A percentile compares a stretch with the other conserved stretches of the same genome.
phyloP scores from a whole-genome alignment of 2,329 filamentous ascomycete genomes.

The Beauveria pseudobassiana region DNA sequence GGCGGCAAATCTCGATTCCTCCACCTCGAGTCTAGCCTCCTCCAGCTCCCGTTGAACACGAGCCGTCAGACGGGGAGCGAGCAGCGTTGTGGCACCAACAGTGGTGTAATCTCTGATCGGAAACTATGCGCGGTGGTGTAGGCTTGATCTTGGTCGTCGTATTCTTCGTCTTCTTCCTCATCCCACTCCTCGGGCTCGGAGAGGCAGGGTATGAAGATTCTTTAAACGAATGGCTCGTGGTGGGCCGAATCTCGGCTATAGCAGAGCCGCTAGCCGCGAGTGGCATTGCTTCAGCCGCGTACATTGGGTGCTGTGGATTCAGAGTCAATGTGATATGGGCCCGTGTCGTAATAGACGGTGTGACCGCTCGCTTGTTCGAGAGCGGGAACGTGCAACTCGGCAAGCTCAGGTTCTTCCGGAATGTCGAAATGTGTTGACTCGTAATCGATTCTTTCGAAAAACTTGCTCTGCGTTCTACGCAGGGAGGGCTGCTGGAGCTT shows the following conservation, averaged over 20 bases:
- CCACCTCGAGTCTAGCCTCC: slow-evolving; percentile 55
- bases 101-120: slow-evolving; percentile 56
- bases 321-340: slow-evolving; percentile 19
- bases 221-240: slow-evolving; percentile 3
- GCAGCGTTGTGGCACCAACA: slow-evolving; percentile 45
- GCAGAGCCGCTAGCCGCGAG: neutral
- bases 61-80: slow-evolving; percentile 65
- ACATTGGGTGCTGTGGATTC: slow-evolving; percentile 16
- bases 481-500: slow-evolving; percentile 34
- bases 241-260: neutral
- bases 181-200: slow-evolving; percentile 62
- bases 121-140: slow-evolving; percentile 72
- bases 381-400: neutral
- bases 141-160: slow-evolving; percentile 55
- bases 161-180: slow-evolving; percentile 67
- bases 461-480: slow-evolving; percentile 37
- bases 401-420: slow-evolving; percentile 12
- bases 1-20: slow-evolving; percentile 59
- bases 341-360: slow-evolving; percentile 22
- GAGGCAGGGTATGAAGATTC: slow-evolving; percentile 18
- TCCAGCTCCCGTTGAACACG: slow-evolving; percentile 68
- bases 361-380: slow-evolving; percentile 17
- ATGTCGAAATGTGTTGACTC: slow-evolving; percentile 10
- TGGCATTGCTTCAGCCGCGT: neutral
- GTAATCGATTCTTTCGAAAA: slow-evolving; percentile 20